Evolutionary conservation across 2,329 filamentous ascomycete species (phyloP).

Genomic region (Ambrosiella cleistominuta): DNA sequence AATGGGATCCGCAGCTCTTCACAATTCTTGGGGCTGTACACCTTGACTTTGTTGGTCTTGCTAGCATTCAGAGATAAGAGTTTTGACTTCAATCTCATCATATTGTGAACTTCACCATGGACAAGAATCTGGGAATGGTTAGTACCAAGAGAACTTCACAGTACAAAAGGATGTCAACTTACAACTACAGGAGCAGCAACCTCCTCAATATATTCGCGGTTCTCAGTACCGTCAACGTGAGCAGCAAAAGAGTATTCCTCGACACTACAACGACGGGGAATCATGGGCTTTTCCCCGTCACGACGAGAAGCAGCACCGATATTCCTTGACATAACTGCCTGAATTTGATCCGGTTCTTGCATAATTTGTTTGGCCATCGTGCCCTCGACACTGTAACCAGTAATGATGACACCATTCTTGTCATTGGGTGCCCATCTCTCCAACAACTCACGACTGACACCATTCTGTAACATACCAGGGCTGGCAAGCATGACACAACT

Average conservation of each 20-base stretch:
- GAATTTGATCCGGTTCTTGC: constrained; percentile 86
- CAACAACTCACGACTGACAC: constrained; percentile 78
- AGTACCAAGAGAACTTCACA: background rate
- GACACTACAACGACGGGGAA: constrained; percentile 79
- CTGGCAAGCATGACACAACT: constrained; percentile 94
- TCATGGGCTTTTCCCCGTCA: constrained; percentile 76
- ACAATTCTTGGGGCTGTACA: constrained; percentile 86
- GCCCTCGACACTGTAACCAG: constrained; percentile 93
- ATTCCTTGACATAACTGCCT: constrained; percentile 72
- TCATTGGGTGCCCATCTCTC: constrained; percentile 93
- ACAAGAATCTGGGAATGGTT: constrained; percentile 43
- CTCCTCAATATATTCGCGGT: constrained; percentile 92
- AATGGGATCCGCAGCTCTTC: constrained; percentile 92
- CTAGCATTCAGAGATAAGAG: constrained; percentile 78
- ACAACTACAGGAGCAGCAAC: constrained; percentile 82
- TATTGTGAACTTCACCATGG: constrained; percentile 92
- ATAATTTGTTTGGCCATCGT: constrained; percentile 96
- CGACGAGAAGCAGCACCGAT: constrained; percentile 41
- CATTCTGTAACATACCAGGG: constrained; percentile 95
- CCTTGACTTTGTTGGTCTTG: constrained; percentile 68
- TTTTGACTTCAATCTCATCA: constrained; percentile 93
- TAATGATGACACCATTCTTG: constrained; percentile 96
- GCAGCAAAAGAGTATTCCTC: constrained; percentile 92
- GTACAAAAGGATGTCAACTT: constrained; percentile 25
- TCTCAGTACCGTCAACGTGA: constrained; percentile 90